Percentiles rank a stretch among this genome's conserved stretches.
phyloP scores from a whole-genome alignment of 345 rosid genomes.

The Chamaenerion angustifolium region DNA sequence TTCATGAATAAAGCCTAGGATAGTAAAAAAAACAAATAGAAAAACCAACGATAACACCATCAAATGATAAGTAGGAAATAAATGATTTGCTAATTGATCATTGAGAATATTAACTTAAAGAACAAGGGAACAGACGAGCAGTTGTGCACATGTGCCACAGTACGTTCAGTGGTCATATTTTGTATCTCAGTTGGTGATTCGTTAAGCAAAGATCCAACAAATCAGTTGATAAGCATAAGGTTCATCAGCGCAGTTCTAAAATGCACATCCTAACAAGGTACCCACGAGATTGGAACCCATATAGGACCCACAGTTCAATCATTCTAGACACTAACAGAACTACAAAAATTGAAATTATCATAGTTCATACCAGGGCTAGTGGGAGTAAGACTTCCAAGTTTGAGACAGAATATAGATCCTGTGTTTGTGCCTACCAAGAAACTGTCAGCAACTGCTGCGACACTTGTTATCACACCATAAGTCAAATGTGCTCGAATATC shows the following conservation, averaged over 20 bases:
- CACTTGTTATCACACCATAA: conserved; percentile 28
- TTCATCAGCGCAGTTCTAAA: no score
- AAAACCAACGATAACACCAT: neutral
- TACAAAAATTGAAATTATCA: neutral
- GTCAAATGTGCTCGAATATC: conserved; percentile 28
- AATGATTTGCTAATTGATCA: neutral
- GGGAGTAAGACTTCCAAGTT: conserved; percentile 29
- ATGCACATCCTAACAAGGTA: no score
- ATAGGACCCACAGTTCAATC: no score
- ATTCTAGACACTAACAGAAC: no score
- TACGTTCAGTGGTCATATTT: no score
- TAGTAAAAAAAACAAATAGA: conserved; percentile 3
- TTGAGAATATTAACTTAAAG: neutral
- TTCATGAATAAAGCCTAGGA: conserved; percentile 49
- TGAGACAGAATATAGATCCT: conserved; percentile 57
- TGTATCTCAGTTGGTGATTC: no score
- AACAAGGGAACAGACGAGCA: neutral
- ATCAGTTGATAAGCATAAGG: no score
- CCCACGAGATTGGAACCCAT: no score
- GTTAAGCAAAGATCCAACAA: no score
- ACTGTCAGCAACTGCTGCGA: conserved; percentile 42
- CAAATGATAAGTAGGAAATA: conserved; percentile 5
- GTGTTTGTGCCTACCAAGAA: conserved; percentile 51
- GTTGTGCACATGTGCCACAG: neutral
- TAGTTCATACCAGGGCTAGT: conserved; percentile 38